These are phyloP conservation scores for Endocladia muricata DNA, from an alignment of 31 red algal species.

Conservation along the genomic window DNA sequence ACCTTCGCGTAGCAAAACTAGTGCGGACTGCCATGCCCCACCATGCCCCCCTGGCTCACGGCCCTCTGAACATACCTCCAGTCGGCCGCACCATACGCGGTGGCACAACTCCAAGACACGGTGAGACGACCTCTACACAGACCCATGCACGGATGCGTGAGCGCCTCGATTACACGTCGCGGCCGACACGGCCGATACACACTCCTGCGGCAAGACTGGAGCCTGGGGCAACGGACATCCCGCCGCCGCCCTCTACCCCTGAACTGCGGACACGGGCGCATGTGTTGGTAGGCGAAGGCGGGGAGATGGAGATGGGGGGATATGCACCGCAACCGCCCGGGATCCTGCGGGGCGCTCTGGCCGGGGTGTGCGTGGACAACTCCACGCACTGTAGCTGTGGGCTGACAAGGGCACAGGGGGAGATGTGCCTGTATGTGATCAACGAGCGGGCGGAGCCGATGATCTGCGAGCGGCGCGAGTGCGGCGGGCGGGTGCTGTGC, in stretches of 20 bases:
- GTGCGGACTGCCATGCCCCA: too few species aligned
- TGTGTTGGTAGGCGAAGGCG: not conserved
- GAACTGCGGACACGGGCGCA: too few species aligned
- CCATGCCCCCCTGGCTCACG: too few species aligned
- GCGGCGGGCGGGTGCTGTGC: constrained; percentile 22
- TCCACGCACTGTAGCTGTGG: constrained; percentile 51
- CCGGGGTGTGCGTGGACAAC: constrained; percentile 47
- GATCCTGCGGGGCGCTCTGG: not conserved
- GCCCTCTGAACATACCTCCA: too few species aligned
- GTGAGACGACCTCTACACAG: too few species aligned
- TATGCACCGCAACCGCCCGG: not conserved
- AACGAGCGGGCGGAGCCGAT: constrained; percentile 17
- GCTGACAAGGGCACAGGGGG: not conserved
- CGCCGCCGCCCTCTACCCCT: not conserved
- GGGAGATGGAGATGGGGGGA: not conserved
- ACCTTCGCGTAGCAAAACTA: too few species aligned
- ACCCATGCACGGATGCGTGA: too few species aligned
- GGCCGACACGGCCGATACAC: too few species aligned
- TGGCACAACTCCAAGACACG: too few species aligned
- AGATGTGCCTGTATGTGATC: constrained; percentile 48
- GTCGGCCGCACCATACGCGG: too few species aligned
- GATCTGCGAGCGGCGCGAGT: constrained; percentile 15
- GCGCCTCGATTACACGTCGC: too few species aligned
- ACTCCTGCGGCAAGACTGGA: not conserved
- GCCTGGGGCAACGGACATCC: not conserved